Base-by-base conservation (phyloP, 805 yeast species). In the Zygoascus ofunaensis region DNA sequence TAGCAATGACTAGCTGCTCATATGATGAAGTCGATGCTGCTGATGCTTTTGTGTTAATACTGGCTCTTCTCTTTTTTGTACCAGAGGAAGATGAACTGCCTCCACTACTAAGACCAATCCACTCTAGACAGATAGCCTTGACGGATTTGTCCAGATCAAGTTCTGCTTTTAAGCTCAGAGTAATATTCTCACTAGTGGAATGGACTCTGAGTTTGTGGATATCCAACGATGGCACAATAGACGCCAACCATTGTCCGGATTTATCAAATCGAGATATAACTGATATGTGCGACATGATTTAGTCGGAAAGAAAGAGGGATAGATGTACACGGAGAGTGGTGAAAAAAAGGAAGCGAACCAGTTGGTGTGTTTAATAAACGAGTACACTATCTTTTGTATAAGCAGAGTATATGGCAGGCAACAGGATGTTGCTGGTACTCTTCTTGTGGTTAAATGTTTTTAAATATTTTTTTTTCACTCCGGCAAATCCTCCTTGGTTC, bases 181-280 rank as follows among this genome's bases (percentile, higher is more conserved):
- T 35, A 15, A 37, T 24, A 19, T 37, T 4, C 67, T 58, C 55
- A 33, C 61, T 60, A 3, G 70, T 55, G 17, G 82, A 71, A 55
- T 79, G 80, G 2, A 82, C 83, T 45, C 79, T 70, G 33, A 86
- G 64, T 51, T 78, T 77, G 55, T 82, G 90, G 4, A 79, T 69
- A 59, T 84, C 90, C 47, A 86, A 71, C 1, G 86, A 81, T 30
- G 77, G 74, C 18, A 76, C 65, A 1, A 76, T 85, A 37, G 78
- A 74, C 21, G 89, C 87, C 53, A 79, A 71, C 55, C 70, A 72
- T 37, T 73, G 67, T n/a, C 82, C 79, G 1, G 74, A 62, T 10
- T 78, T 71, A 60, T 86, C 90, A 58, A 79, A 85, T 34, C 63
- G 48, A 10, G 30, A 26, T 26, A 26, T 7, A 26, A 26, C 30